phyloP scores from a whole-genome alignment of 2,329 filamentous ascomycete genomes.

The Bipolaris cookei region DNA sequence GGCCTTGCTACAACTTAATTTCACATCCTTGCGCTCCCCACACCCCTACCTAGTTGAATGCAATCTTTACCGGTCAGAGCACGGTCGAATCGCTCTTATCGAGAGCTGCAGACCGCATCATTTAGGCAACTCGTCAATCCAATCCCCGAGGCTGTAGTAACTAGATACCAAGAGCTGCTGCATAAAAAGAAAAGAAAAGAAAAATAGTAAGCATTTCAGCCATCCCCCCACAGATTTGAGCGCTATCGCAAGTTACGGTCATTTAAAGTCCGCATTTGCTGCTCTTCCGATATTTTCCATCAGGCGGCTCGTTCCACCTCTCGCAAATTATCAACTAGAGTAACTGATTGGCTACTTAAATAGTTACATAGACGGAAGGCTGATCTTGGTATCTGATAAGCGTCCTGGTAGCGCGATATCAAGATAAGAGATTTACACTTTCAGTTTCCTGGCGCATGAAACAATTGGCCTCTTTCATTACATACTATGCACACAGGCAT shows the following conservation, averaged over 20 bases:
- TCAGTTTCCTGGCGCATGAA: background rate
- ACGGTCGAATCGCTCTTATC: too few species aligned
- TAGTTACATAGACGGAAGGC: background rate
- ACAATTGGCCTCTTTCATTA: background rate
- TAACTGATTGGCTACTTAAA: too few species aligned
- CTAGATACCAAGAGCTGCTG: conserved; percentile 2
- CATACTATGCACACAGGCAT: background rate
- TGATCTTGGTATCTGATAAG: background rate
- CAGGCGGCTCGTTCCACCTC: background rate
- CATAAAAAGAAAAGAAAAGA: conserved; percentile 1
- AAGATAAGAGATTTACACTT: background rate
- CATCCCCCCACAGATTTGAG: background rate
- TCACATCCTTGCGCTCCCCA: too few species aligned
- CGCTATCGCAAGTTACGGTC: background rate
- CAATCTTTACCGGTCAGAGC: too few species aligned
- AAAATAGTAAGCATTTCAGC: background rate
- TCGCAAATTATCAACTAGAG: background rate
- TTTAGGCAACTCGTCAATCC: too few species aligned
- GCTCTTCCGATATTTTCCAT: background rate
- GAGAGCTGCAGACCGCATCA: too few species aligned
- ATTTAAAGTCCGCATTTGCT: background rate
- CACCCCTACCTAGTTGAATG: too few species aligned
- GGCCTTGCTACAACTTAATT: too few species aligned
- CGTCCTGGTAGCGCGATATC: background rate
- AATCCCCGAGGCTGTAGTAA: too few species aligned